Percentiles rank a stretch among this genome's conserved stretches.
Evolutionary conservation across 768 basidiomycete species (phyloP).

Genomic region (Pisolithus sp.): DNA sequence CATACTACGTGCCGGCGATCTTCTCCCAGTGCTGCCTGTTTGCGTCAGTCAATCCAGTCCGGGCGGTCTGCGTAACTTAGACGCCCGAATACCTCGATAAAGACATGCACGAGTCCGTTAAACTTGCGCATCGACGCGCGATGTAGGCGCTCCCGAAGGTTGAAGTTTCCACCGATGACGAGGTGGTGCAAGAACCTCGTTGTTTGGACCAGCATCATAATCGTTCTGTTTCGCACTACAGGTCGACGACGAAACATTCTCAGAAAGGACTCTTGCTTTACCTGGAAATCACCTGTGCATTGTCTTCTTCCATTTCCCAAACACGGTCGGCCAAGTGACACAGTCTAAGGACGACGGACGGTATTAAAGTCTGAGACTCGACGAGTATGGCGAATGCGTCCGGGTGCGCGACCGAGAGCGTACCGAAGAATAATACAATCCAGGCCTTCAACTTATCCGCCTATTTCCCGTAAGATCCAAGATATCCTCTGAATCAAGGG

Average conservation of each 20-base stretch:
- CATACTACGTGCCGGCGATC: slow-evolving; percentile 40
- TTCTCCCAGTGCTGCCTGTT: slow-evolving; percentile 36
- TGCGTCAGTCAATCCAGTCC: slow-evolving; percentile 45
- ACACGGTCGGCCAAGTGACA: slow-evolving; percentile 46
- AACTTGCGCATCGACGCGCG: slow-evolving; percentile 48
- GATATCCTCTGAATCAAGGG: not conserved
- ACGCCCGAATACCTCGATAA: slow-evolving; percentile 71
- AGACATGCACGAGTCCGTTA: slow-evolving; percentile 60
- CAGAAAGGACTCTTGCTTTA: slow-evolving; percentile 1
- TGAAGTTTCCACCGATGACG: slow-evolving; percentile 44
- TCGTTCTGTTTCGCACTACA: slow-evolving; percentile 32
- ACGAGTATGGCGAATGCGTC: slow-evolving; percentile 34
- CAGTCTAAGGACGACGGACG: slow-evolving; percentile 55
- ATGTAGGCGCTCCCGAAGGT: slow-evolving; percentile 55
- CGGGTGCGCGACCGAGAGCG: slow-evolving; percentile 33
- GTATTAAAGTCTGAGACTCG: slow-evolving; percentile 52
- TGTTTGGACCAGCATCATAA: slow-evolving; percentile 46
- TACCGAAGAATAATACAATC: slow-evolving; percentile 36
- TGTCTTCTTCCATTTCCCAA: slow-evolving; percentile 57
- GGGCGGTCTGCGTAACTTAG: slow-evolving; percentile 65
- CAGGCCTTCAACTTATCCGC: slow-evolving; percentile 29
- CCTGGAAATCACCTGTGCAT: slow-evolving; percentile 28
- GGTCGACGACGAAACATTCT: not conserved
- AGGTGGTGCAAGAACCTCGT: slow-evolving; percentile 59
- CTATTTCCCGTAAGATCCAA: slow-evolving; percentile 17